Base-by-base conservation (phyloP, 164 flowering plant species). In the Dillenia suffruticosa region DNA sequence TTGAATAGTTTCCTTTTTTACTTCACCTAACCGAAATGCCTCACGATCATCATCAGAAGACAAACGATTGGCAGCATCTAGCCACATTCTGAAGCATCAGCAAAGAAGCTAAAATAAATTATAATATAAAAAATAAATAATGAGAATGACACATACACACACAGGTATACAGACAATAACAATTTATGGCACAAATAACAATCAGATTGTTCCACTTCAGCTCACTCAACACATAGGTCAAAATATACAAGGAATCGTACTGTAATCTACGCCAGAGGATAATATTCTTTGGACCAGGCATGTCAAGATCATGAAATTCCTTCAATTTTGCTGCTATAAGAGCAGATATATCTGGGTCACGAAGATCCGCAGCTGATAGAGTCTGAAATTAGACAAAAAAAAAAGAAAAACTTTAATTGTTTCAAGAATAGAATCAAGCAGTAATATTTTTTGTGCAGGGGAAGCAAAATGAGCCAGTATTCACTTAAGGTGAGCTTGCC, bases 281-380 rank as follows among this genome's bases (percentile, higher is more conserved):
- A 1, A 73, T 81, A 49, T 71, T 68, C 64, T 64, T 81, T 12
- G 87, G 72, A 50, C 91, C 88, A 49, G 91, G 91, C 84, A 91
- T 79, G 9, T 91, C 80, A 49, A 91, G 91, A 59, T 66, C 64
- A 76, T 94, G 92, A 64, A 94, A 94, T 70, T 91, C 97, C 72
- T 79, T 82, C 83, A 91, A 56, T 71, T 87, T 94, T 9, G 82
- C 70, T 10, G 96, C 97, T 58, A 91, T 77, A 24, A 87, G 69
- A 54, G 82, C 68, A 57, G 98, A 86, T 49, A 80, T 82, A 61
- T 87, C 90, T n/a, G 84, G 83, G 52, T 86, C 88, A 1, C 87
- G 90, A 54, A 90, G 81, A 49, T 94, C 97, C 49, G 71, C 55
- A 24, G 98, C 95, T 17, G 98, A 86, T 45, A 94, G 86, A 49